Evolutionary conservation across 306 rosid species (phyloP), one percentile per base, ranked within the genome.

Genomic region (Fragaria nilgerrensis): DNA sequence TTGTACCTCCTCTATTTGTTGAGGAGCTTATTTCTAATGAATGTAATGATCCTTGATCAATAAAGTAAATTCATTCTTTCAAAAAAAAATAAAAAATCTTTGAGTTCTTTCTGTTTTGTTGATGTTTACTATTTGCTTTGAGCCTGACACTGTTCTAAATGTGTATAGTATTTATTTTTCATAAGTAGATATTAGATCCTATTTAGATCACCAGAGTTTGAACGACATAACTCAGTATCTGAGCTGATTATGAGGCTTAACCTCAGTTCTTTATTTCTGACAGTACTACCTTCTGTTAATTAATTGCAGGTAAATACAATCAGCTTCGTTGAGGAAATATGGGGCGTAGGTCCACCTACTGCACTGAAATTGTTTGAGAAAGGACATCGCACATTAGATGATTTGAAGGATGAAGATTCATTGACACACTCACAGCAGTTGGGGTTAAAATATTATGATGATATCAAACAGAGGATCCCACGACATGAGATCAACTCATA

Each of bases 301-400:
- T 68, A 72, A 82, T 70, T 83, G 48, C 80, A 94, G 97, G 97
- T 92, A 39, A 63, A 85, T 22, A 90, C 98, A 45, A 87, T 94
- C 84, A 83, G 91, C 85, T 82, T 94, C 59, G 92, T 94, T 82
- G 96, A 93, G 58, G 93, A 94, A 88, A 91, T 92, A 59, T 94
- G 98, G 98, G 98, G 97, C 67, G 82, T 92, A 75, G 97, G 96
- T 77, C 97, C 98, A 68, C 89, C 97, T 77, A 94, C 98, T 23
- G 93, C 97, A 23, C 76, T 89, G 76, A 91, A 89, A 82, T 81
- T 94, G 82, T 94, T 87, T 27, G 98, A 92, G 82, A 94, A 92
- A 88, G 96, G 97, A 59, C 79, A 89, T 45, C 93, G 92, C 29
- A 81, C 95, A 34, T 86, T 94, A 45, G 95, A 92, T 66, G 96